phyloP scores from a whole-genome alignment of 139 green algal species.

The Cymbomonas tetramitiformis region DNA sequence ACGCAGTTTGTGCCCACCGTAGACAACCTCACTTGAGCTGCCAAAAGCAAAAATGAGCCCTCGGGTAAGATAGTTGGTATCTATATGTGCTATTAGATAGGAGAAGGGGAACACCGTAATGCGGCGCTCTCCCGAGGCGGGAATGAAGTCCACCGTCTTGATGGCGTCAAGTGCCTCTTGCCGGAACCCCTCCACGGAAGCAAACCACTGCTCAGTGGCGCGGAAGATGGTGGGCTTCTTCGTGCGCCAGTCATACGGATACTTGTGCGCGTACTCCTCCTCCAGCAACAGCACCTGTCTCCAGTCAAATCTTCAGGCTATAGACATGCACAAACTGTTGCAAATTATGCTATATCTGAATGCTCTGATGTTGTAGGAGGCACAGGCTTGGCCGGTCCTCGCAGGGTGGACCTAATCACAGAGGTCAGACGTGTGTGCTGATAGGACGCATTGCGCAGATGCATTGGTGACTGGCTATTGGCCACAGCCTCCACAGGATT shows the following conservation, averaged over 20 bases:
- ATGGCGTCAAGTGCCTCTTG: conserved; percentile 54
- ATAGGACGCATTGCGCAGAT: too few species aligned
- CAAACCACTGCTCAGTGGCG: conserved; percentile 86
- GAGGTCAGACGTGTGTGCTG: too few species aligned
- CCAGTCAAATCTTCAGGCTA: conserved; percentile 5
- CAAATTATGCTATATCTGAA: background rate
- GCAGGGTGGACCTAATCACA: conserved; percentile 1
- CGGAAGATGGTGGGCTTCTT: conserved; percentile 98
- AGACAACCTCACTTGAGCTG: too few species aligned
- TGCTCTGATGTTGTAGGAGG: too few species aligned
- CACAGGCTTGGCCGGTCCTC: too few species aligned
- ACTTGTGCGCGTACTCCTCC: conserved; percentile 92
- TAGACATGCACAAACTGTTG: background rate
- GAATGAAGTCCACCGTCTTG: conserved; percentile 64
- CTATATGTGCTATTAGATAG: too few species aligned
- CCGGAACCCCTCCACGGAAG: conserved; percentile 71
- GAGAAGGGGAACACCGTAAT: too few species aligned
- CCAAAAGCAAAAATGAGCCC: background rate
- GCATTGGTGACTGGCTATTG: too few species aligned
- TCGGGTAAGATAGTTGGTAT: too few species aligned
- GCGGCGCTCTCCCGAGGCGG: conserved; percentile 38
- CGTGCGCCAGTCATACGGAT: conserved; percentile 98
- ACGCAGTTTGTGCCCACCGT: too few species aligned
- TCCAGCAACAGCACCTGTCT: conserved; percentile 51
- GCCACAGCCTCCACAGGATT: too few species aligned